These are phyloP conservation scores for Yamadazyma atmosphaerica DNA, from an alignment of 1,139 yeast genomes.

Conservation along the genomic window DNA sequence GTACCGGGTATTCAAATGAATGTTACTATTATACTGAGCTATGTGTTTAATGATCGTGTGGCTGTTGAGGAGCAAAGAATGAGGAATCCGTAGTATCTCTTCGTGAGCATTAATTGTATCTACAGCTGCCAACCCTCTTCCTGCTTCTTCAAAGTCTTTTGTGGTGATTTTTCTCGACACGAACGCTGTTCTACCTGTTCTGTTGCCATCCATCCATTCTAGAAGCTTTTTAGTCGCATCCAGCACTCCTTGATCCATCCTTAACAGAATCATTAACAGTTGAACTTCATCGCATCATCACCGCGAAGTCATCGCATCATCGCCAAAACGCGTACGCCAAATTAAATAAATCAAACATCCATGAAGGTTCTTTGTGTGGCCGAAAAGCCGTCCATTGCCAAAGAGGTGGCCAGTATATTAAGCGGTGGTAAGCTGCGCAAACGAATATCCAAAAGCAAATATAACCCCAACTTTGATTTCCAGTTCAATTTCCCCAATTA, in stretches of 20 bases:
- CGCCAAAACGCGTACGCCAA: too few relatives aligned
- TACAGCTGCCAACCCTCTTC: conserved; percentile 62
- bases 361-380: conserved; percentile 93
- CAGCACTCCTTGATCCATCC: not conserved
- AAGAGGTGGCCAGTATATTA: conserved; percentile 72
- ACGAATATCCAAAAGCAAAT: conserved; percentile 57
- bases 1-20: conserved; percentile 22
- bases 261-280: too few relatives aligned
- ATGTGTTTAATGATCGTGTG: conserved; percentile 51
- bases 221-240: not conserved
- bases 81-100: conserved; percentile 56
- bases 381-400: conserved; percentile 94
- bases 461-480: conserved; percentile 80
- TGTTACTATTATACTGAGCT: conserved; percentile 21
- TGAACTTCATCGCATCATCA: too few relatives aligned
- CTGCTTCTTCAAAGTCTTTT: conserved; percentile 30
- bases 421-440: conserved; percentile 66
- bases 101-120: conserved; percentile 37
- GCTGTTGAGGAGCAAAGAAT: conserved; percentile 58
- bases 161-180: conserved; percentile 5
- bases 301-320: too few relatives aligned
- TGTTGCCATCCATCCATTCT: conserved; percentile 12
- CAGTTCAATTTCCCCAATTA: conserved; percentile 56
- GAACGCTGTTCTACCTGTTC: conserved; percentile 2
- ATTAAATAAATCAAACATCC: too few relatives aligned